These are phyloP conservation scores for Kurtzmaniella quercitrusa DNA, from an alignment of 1,139 yeast species.

Conservation along the genomic window DNA sequence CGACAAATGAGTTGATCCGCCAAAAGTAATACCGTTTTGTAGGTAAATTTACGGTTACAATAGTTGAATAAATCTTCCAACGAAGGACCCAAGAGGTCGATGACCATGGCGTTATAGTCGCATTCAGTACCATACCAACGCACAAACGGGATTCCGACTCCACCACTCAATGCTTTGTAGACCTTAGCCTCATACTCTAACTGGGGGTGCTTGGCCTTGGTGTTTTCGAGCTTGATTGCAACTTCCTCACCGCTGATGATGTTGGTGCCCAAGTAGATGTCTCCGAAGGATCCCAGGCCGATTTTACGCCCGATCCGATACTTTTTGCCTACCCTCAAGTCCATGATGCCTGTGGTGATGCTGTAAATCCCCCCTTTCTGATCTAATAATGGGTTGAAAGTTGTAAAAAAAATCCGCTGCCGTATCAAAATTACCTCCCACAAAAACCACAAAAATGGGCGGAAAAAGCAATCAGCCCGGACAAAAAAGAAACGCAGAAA, in stretches of 20 bases:
- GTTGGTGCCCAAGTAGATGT: conserved; percentile 88
- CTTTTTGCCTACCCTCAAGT: conserved; percentile 91
- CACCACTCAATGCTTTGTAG: conserved; percentile 90
- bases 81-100: conserved; percentile 92
- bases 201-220: conserved; percentile 93
- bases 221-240: conserved; percentile 89
- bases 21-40: conserved; percentile 84
- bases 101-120: conserved; percentile 95
- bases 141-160: conserved; percentile 95
- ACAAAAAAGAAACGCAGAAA: not conserved
- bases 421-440: not conserved
- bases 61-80: conserved; percentile 93
- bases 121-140: conserved; percentile 98
- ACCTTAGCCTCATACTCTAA: conserved; percentile 95
- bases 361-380: not conserved
- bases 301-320: conserved; percentile 93
- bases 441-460: not conserved
- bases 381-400: not conserved
- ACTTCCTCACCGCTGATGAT: conserved; percentile 96
- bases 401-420: not conserved
- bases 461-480: not conserved
- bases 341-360: conserved; percentile 31
- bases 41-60: conserved; percentile 89
- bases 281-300: conserved; percentile 97
- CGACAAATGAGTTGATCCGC: conserved; percentile 96